phyloP scores from a whole-genome alignment of 2,329 filamentous ascomycete species.

The Neoascochyta sp. region DNA sequence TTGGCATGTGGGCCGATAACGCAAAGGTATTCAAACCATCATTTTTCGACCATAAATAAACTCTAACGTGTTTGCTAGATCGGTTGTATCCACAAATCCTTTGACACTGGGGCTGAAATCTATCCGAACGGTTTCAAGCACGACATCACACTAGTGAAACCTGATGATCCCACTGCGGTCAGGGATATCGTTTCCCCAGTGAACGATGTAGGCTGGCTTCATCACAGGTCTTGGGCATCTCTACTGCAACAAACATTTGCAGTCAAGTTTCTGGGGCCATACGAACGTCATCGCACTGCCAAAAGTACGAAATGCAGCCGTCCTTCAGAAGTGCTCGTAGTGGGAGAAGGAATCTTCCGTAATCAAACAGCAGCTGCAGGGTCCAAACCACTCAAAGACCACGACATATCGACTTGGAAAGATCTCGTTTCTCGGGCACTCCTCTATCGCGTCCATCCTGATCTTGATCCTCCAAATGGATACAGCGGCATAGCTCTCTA shows the following conservation, averaged over 20 bases:
- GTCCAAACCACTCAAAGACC: constrained; percentile 6
- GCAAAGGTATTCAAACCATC: constrained; percentile 8
- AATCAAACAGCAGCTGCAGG: constrained; percentile 8
- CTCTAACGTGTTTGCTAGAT: constrained; percentile 9
- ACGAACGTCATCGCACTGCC: constrained; percentile 5
- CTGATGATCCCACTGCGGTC: constrained; percentile 1
- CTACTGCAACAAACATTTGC: constrained; percentile 10
- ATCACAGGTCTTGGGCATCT: constrained; percentile 6
- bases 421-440: constrained; percentile 14
- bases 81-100: constrained; percentile 14
- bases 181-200: constrained; percentile 10
- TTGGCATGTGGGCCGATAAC: constrained; percentile 18
- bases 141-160: constrained; percentile 15
- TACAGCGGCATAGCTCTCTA: constrained; percentile 22
- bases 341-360: constrained; percentile 19
- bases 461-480: constrained; percentile 19
- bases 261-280: constrained; percentile 13
- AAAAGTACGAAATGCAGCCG: constrained; percentile 11
- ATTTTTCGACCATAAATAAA: no score
- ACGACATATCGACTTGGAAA: constrained; percentile 13
- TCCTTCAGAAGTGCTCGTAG: constrained; percentile 12
- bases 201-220: constrained; percentile 14
- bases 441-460: constrained; percentile 15
- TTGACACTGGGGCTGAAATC: constrained; percentile 11
- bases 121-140: constrained; percentile 18